These are phyloP conservation scores for Thalassiosira profunda DNA, from an alignment of 108 stramenopile species.

Conservation along the genomic window DNA sequence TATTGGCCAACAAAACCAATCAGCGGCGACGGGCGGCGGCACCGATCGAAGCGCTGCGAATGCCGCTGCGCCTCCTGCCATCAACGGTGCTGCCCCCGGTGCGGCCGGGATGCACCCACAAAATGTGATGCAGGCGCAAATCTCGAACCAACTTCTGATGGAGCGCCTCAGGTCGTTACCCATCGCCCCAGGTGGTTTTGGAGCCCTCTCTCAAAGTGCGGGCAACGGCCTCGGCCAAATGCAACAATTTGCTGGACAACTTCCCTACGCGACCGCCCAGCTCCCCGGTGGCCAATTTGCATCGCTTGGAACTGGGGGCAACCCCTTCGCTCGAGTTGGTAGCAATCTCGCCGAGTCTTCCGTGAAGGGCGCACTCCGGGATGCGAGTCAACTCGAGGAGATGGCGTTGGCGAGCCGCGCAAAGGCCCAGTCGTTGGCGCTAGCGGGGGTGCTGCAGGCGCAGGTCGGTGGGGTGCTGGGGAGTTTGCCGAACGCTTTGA, in stretches of 20 bases:
- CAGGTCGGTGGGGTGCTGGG: background rate
- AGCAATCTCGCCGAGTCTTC: slow-evolving; percentile 22
- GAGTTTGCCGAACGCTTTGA: no score
- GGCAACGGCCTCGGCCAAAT: no score
- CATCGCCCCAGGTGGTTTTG: no score
- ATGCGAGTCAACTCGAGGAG: slow-evolving; percentile 34
- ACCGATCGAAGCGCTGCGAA: background rate
- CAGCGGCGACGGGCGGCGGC: no score
- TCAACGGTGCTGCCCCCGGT: background rate
- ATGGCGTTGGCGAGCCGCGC: slow-evolving; percentile 31
- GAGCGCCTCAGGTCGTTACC: no score
- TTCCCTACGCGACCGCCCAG: no score
- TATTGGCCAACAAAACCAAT: background rate
- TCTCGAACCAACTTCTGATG: slow-evolving; percentile 26
- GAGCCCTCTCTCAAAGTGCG: no score
- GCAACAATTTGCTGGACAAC: no score
- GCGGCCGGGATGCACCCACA: slow-evolving; percentile 9
- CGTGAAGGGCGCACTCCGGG: slow-evolving; percentile 27
- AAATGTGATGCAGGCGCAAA: background rate
- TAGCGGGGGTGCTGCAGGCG: slow-evolving; percentile 24
- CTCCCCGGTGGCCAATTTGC: no score
- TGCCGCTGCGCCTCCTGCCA: no score
- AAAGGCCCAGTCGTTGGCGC: slow-evolving; percentile 24
- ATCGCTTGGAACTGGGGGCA: no score
- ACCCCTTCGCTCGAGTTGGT: no score